Evolutionary conservation across 2,329 filamentous ascomycete genomes (phyloP).

Genomic region (Polychaeton citri): DNA sequence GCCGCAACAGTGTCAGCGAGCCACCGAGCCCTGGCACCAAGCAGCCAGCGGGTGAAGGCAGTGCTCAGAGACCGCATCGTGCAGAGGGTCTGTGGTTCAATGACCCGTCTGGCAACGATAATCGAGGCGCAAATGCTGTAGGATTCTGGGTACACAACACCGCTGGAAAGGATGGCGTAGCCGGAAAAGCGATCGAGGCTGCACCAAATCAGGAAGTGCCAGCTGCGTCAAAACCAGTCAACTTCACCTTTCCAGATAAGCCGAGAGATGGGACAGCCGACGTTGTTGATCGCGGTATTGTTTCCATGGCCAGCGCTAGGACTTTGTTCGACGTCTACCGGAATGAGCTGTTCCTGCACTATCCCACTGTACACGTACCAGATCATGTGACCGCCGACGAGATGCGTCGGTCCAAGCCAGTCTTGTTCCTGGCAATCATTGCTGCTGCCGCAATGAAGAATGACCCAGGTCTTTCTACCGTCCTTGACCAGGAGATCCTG

Average conservation of each 20-base stretch:
- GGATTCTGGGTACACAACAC: neutral
- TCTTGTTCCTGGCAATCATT: constrained; percentile 59
- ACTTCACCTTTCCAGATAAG: constrained; percentile 3
- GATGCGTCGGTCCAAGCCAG: constrained; percentile 46
- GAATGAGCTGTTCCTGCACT: constrained; percentile 45
- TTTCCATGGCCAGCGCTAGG: constrained; percentile 42
- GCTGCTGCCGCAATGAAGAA: constrained; percentile 48
- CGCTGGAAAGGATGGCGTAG: neutral
- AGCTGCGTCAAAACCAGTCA: constrained; percentile 1
- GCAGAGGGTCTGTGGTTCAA: constrained; percentile 1
- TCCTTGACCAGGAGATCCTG: constrained; percentile 36
- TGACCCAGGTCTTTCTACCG: constrained; percentile 29
- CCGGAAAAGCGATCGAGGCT: neutral
- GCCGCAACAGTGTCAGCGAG: neutral
- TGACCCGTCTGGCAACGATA: neutral
- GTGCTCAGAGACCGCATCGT: neutral
- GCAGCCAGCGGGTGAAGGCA: neutral
- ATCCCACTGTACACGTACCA: constrained; percentile 50
- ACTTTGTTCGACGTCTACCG: constrained; percentile 47
- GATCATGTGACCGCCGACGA: constrained; percentile 40
- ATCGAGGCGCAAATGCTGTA: neutral
- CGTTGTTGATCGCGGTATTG: constrained; percentile 44
- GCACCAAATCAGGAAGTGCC: neutral
- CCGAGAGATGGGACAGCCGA: constrained; percentile 14
- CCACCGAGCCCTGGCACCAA: neutral